Evolutionary conservation across 1,139 yeast species (phyloP).

Genomic region (Pichia sp.): DNA sequence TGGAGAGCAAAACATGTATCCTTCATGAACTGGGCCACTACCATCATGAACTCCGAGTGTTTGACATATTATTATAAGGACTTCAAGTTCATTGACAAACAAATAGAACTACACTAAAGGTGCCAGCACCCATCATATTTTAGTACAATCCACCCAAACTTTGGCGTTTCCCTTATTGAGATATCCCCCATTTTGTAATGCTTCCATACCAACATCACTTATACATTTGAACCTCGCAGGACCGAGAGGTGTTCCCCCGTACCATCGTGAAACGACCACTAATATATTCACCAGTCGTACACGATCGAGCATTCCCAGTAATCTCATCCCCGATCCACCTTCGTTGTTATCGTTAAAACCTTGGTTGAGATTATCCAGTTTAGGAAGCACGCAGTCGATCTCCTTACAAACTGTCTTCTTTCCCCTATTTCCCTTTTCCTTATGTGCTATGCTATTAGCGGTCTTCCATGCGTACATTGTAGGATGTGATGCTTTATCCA

Average conservation of each 20-base stretch:
- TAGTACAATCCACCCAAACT: slow-evolving; percentile 16
- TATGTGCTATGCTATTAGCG: slow-evolving; percentile 23
- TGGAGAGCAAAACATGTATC: slow-evolving; percentile 76
- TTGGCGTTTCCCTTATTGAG: slow-evolving; percentile 5
- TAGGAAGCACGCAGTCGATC: too few relatives aligned
- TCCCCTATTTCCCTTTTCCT: slow-evolving; percentile 9
- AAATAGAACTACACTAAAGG: background rate
- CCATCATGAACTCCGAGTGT: slow-evolving; percentile 53
- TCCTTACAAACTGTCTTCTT: too few relatives aligned
- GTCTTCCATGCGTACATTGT: slow-evolving; percentile 65
- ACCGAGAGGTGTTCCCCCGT: slow-evolving; percentile 64
- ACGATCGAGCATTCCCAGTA: slow-evolving; percentile 44
- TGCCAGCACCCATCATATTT: slow-evolving; percentile 2
- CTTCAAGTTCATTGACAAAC: slow-evolving; percentile 56
- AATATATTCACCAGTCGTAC: slow-evolving; percentile 43
- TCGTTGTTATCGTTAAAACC: slow-evolving; percentile 62
- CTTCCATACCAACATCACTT: slow-evolving; percentile 43
- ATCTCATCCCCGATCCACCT: slow-evolving; percentile 52
- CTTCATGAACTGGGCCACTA: slow-evolving; percentile 79
- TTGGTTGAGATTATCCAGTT: slow-evolving; percentile 34
- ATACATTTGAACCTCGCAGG: slow-evolving; percentile 59
- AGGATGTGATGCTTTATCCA: slow-evolving; percentile 54
- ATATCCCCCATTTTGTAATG: slow-evolving; percentile 25
- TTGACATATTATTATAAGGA: slow-evolving; percentile 40
- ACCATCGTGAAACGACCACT: slow-evolving; percentile 66